These are phyloP conservation scores for Aspergillus hiratsukae DNA, from an alignment of 2,329 filamentous ascomycete species.

Conservation along the genomic window DNA sequence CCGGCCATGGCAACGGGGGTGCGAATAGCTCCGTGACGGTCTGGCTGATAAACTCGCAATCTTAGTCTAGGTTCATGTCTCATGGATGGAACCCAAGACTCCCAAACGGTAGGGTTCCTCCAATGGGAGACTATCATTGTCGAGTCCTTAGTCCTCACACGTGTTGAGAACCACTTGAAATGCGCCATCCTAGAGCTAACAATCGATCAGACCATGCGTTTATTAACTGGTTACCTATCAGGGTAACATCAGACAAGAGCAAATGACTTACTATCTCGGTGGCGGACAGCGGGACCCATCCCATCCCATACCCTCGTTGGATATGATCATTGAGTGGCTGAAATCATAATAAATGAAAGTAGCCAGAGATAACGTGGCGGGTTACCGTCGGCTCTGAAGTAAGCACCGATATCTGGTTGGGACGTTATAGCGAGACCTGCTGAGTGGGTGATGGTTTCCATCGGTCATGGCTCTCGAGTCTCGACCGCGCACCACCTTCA, in stretches of 20 bases:
- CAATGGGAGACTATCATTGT: not conserved
- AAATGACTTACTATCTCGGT: not conserved
- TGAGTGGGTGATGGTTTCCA: not conserved
- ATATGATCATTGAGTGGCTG: not conserved
- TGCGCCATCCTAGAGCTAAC: not conserved
- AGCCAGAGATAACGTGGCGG: conserved; percentile 3
- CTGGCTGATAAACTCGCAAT: not conserved
- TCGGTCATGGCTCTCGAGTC: not conserved
- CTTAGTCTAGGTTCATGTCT: not conserved
- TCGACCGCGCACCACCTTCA: not conserved
- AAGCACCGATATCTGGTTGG: not conserved
- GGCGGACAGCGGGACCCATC: not conserved
- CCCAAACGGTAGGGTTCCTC: not conserved
- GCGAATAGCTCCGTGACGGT: not conserved
- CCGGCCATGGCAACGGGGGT: not conserved
- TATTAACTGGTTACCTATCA: not conserved
- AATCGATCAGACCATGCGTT: not conserved
- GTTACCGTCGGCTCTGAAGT: conserved; percentile 5
- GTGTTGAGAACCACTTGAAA: not conserved
- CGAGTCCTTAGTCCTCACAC: not conserved
- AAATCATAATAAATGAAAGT: not conserved
- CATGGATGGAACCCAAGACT: not conserved
- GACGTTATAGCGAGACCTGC: not conserved
- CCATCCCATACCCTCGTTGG: too few relatives aligned
- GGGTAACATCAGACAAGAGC: not conserved